phyloP scores from a whole-genome alignment of 257 asterid genomes.

The Voacanga thouarsii region DNA sequence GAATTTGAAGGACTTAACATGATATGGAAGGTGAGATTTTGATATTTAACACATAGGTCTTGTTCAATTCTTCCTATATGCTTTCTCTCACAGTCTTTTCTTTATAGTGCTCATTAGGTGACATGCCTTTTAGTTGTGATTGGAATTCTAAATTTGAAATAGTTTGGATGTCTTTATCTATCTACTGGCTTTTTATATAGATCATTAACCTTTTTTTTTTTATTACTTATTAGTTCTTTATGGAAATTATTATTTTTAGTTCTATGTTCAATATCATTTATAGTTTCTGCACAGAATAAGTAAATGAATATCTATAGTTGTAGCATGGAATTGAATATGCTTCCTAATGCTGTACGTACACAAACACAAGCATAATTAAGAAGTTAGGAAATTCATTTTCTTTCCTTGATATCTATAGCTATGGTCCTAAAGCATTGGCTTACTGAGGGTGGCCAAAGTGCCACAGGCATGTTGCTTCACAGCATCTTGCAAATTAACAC shows the following conservation, averaged over 20 bases:
- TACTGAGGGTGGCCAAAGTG: slow-evolving; percentile 99
- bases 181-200: background rate
- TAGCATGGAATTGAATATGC: background rate
- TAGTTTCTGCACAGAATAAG: background rate
- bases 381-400: slow-evolving; percentile 10
- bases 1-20: too few species aligned
- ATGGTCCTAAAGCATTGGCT: slow-evolving; percentile 99
- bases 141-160: background rate
- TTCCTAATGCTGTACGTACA: background rate
- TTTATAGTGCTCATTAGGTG: background rate
- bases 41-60: background rate
- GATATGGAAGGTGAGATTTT: too few species aligned
- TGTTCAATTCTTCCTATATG: background rate
- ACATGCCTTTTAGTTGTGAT: background rate
- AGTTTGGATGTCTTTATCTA: background rate
- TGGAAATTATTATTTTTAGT: background rate
- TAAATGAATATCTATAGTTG: background rate
- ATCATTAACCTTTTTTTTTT: background rate
- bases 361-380: background rate
- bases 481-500: slow-evolving; percentile 69
- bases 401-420: slow-evolving; percentile 43
- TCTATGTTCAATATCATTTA: background rate
- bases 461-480: slow-evolving; percentile 85
- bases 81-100: background rate
- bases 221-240: background rate